Percentiles rank a stretch among this genome's conserved stretches.
Conservation (phyloP, 2,329 filamentous ascomycete genomes). For the Clarireedia paspali region DNA sequence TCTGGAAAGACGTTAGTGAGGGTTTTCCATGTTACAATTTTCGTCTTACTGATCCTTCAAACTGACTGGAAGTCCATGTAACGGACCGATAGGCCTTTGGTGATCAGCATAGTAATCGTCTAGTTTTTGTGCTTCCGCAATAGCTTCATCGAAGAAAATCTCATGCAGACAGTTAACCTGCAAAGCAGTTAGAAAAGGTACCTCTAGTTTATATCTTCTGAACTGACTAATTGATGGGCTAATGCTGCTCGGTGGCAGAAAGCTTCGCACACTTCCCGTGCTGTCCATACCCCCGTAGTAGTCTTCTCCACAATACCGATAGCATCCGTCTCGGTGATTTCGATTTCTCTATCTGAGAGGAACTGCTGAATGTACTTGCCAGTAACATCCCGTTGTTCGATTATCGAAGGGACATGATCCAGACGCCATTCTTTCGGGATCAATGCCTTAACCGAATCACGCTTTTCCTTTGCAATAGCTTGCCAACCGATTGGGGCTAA, state of each 20-base stretch:
- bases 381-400: slow-evolving; percentile 49
- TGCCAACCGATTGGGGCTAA: slow-evolving; percentile 36
- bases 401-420: slow-evolving; percentile 31
- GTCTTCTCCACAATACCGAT: slow-evolving; percentile 48
- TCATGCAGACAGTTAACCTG: slow-evolving; percentile 53
- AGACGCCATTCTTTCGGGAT: slow-evolving; percentile 51
- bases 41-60: slow-evolving; percentile 30
- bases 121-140: slow-evolving; percentile 41
- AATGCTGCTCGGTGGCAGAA: slow-evolving; percentile 48
- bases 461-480: slow-evolving; percentile 42
- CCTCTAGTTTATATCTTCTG: slow-evolving; percentile 35
- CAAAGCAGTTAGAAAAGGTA: slow-evolving; percentile 30
- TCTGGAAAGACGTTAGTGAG: slow-evolving; percentile 1
- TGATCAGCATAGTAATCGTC: slow-evolving; percentile 41
- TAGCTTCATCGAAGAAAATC: slow-evolving; percentile 46
- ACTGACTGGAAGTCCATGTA: slow-evolving; percentile 35
- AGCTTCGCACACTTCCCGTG: slow-evolving; percentile 43
- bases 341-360: slow-evolving; percentile 43
- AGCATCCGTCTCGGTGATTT: slow-evolving; percentile 54
- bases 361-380: slow-evolving; percentile 49
- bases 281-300: slow-evolving; percentile 45
- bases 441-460: slow-evolving; percentile 42
- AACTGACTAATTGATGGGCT: slow-evolving; percentile 49
- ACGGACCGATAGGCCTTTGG: slow-evolving; percentile 30
- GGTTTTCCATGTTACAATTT: no score